Base-by-base conservation (phyloP, 768 basidiomycete species). In the Boletus vinaceobasis region DNA sequence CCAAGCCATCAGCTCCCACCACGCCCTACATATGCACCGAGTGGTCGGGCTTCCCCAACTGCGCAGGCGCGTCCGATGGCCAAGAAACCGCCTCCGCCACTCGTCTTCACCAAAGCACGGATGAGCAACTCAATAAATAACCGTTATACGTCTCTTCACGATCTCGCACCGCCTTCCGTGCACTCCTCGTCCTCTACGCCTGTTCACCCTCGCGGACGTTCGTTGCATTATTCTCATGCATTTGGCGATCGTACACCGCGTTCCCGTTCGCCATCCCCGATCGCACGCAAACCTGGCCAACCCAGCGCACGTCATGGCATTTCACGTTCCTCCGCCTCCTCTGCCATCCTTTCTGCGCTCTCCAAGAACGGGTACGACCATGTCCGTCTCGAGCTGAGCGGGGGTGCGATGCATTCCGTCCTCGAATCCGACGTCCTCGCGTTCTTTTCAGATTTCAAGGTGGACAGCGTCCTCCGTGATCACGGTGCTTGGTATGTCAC, bases 401-500 rank as follows among this genome's bases (percentile, higher is more conserved):
- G 73, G 2, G 72, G 67, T 7, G 66, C 76, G 36, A 73, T 79
- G 46, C 77, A 75, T 47, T 74, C 74, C 15, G 79, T 87, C 46
- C 73, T 73, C 53, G 87, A 90, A 64, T 84, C 83, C 35, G 85
- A 88, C 56, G 82, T 94, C n/a, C 66, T 71, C 57, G 73, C 69
- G 52, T 88, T 88, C 62, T 86, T 93, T 65, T 76, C 78, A 36
- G 81, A 78, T 46, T 92, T 92, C 71, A 77, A 83, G 57, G 80
- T 88, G 19, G 83, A 91, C 45, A 79, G 83, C 78, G 78, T 94
- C 27, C 74, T 93, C 2, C 80, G 82, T 57, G 88, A 89, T 66
- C 79, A 81, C 48, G 71, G 73, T 2, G 88, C 85, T 10, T 87
- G 90, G 78, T 95, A 93, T 65, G 79, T 94, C 58, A 88, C 92